These are phyloP conservation scores for Aspergillus ibericus DNA, from an alignment of 2,329 filamentous ascomycete genomes.

Conservation along the genomic window DNA sequence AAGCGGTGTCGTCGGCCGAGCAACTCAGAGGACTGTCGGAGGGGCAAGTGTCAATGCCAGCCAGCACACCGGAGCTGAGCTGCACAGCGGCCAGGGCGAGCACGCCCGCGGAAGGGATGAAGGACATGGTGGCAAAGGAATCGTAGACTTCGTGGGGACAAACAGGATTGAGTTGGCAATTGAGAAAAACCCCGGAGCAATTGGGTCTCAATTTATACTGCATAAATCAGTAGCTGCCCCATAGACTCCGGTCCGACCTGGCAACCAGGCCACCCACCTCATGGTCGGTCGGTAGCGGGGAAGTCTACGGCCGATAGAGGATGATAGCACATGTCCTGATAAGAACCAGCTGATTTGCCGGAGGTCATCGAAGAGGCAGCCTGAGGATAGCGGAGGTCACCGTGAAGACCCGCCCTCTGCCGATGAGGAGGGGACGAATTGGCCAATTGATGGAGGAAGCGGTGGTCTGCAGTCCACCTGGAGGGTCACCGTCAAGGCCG, in stretches of 20 bases:
- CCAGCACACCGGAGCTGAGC: constrained; percentile 22
- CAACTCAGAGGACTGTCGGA: constrained; percentile 53
- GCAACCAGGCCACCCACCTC: background rate
- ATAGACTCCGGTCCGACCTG: background rate
- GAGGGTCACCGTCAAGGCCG: background rate
- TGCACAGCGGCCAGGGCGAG: constrained; percentile 27
- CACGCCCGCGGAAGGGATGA: constrained; percentile 19
- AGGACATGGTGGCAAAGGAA: constrained; percentile 18
- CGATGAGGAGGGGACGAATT: background rate
- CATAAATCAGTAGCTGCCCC: background rate
- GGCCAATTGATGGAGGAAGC: constrained; percentile 15
- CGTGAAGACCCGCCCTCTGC: constrained; percentile 1
- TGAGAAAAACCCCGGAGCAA: background rate
- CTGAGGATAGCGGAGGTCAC: constrained; percentile 3
- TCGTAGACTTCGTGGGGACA: background rate
- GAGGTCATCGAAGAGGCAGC: constrained; percentile 15
- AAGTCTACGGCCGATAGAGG: background rate
- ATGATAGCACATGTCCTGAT: constrained; percentile 31
- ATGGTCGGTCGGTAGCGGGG: background rate
- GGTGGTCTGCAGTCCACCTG: constrained; percentile 1
- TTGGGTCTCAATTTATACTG: background rate
- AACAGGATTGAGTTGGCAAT: background rate
- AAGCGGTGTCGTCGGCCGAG: constrained; percentile 49
- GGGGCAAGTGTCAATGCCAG: constrained; percentile 29
- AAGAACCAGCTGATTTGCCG: constrained; percentile 27